These are phyloP conservation scores for Hanseniaspora guilliermondii DNA, from an alignment of 805 yeast species.

Conservation along the genomic window DNA sequence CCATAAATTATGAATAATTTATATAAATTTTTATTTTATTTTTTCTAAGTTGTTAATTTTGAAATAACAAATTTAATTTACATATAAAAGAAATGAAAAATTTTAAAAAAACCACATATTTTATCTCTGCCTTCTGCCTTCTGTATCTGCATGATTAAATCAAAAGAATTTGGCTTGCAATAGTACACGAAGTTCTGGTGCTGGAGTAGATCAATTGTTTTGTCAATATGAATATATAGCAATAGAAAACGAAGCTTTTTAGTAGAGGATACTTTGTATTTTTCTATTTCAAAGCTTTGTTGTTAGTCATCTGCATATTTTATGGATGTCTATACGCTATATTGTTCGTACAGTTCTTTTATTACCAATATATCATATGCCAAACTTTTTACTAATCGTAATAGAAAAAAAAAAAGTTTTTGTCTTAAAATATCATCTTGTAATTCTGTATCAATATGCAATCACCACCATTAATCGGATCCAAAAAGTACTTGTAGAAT, in stretches of 20 bases:
- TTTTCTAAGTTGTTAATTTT: neutral
- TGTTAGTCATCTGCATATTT: neutral
- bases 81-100: neutral
- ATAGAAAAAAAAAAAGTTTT: neutral
- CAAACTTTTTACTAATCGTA: neutral
- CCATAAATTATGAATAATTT: too few relatives aligned
- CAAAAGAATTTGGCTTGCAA: slow-evolving; percentile 1
- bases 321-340: neutral
- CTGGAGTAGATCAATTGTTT: slow-evolving; percentile 9
- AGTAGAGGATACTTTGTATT: neutral
- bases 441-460: slow-evolving; percentile 69
- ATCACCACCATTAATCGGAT: slow-evolving; percentile 86
- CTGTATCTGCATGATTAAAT: slow-evolving; percentile 9
- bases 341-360: neutral
- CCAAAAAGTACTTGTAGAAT: slow-evolving; percentile 67
- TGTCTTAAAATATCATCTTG: slow-evolving; percentile 28
- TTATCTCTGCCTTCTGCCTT: slow-evolving; percentile 14
- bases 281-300: neutral
- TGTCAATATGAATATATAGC: neutral
- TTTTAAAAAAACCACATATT: slow-evolving; percentile 12
- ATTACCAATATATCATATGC: neutral
- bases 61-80: neutral
- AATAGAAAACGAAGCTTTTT: neutral
- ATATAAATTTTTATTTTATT: neutral
- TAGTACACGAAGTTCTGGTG: slow-evolving; percentile 14